Evolutionary conservation across 2,329 filamentous ascomycete genomes (phyloP).

Genomic region (Alternaria sp.): DNA sequence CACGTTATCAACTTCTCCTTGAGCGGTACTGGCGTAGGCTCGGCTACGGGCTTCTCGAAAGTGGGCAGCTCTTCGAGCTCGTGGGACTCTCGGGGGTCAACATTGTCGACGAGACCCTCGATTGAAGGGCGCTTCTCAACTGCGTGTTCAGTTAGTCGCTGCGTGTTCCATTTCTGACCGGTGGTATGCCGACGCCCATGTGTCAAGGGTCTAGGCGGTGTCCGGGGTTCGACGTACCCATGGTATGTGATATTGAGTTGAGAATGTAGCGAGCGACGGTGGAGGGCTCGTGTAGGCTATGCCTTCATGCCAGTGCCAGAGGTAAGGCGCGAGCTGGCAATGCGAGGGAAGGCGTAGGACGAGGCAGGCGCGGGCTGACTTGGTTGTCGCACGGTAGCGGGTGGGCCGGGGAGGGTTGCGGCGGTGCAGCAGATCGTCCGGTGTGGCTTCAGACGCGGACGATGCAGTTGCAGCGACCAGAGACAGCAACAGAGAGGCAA

Average conservation of each 20-base stretch:
- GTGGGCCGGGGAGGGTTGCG: constrained; percentile 8
- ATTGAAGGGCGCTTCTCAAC: constrained; percentile 48
- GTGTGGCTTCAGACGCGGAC: not conserved
- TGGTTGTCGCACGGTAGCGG: constrained; percentile 3
- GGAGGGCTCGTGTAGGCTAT: constrained; percentile 24
- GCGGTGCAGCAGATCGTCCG: constrained; percentile 10
- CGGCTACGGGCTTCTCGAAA: constrained; percentile 36
- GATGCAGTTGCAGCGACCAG: not conserved
- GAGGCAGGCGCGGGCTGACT: not conserved
- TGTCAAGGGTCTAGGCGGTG: not conserved
- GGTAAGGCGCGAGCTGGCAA: constrained; percentile 1
- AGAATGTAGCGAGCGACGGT: constrained; percentile 31
- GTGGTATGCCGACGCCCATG: not conserved
- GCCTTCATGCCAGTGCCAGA: constrained; percentile 39
- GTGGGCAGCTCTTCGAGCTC: constrained; percentile 45
- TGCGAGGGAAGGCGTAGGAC: not conserved
- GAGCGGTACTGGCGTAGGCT: constrained; percentile 35
- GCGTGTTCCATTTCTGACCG: not conserved
- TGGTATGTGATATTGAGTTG: constrained; percentile 23
- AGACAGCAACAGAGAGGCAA: not conserved
- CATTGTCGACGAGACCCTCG: constrained; percentile 48
- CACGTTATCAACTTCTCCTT: constrained; percentile 48
- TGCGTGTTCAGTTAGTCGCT: constrained; percentile 30
- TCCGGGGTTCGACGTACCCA: constrained; percentile 32
- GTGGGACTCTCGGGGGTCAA: constrained; percentile 43